Conservation (phyloP, 2,329 filamentous ascomycete genomes). For the Sporothrix sp. region DNA sequence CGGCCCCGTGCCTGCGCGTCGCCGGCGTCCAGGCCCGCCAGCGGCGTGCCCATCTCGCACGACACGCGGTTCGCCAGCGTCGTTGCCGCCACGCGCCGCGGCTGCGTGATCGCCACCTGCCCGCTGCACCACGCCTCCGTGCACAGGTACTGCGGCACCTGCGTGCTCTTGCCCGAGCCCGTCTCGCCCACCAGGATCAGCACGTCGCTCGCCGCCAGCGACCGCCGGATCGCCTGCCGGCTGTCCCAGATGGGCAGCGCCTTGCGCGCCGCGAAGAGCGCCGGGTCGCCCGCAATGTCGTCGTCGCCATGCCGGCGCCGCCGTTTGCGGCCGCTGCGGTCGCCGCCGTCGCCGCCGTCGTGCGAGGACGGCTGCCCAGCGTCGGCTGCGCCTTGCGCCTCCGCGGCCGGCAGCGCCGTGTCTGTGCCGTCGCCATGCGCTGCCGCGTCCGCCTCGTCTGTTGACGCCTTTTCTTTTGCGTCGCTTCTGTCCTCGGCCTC, state of each 20-base stretch:
- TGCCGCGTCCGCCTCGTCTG: not conserved
- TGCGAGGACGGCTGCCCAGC: no score
- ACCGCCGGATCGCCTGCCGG: constrained; percentile 56
- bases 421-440: no score
- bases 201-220: constrained; percentile 43
- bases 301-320: not conserved
- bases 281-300: constrained; percentile 10
- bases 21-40: constrained; percentile 23
- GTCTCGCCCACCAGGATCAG: constrained; percentile 88
- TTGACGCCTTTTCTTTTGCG: not conserved
- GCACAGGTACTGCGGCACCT: constrained; percentile 84
- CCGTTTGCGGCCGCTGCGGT: not conserved
- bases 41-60: constrained; percentile 55
- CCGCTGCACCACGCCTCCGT: constrained; percentile 77
- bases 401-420: not conserved
- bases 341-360: not conserved
- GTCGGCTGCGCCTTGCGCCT: not conserved
- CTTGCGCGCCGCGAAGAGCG: constrained; percentile 41
- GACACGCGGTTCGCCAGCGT: constrained; percentile 82
- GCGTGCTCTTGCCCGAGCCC: constrained; percentile 92
- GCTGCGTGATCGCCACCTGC: constrained; percentile 88
- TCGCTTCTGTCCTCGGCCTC: no score
- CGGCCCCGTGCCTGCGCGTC: constrained; percentile 33
- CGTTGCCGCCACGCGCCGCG: constrained; percentile 84
- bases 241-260: constrained; percentile 73